phyloP scores from a whole-genome alignment of 2,329 filamentous ascomycete species.

The Cladosporium colombiae region DNA sequence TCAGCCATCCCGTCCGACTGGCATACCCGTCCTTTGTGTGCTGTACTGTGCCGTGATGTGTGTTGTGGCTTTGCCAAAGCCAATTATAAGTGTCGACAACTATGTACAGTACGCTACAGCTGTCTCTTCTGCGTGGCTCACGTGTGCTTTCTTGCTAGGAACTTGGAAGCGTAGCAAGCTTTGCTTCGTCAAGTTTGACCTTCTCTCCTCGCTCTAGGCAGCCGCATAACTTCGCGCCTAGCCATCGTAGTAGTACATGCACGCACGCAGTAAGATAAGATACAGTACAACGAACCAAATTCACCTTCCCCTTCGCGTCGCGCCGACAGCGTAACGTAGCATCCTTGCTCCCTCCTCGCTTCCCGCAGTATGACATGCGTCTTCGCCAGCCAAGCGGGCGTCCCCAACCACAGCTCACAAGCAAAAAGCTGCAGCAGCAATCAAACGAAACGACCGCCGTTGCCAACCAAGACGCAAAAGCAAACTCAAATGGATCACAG shows the following conservation, averaged over 20 bases:
- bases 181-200: not conserved
- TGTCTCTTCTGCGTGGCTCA: not conserved
- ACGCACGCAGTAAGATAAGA: not conserved
- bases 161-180: not conserved
- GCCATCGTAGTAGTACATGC: not conserved
- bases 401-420: not conserved
- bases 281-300: not conserved
- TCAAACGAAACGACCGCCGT: not conserved
- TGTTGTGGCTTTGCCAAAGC: not conserved
- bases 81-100: not conserved
- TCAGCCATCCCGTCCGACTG: not conserved
- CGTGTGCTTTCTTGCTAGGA: not conserved
- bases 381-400: not conserved
- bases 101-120: not conserved
- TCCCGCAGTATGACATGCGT: slow-evolving; percentile 16
- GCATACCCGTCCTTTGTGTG: not conserved
- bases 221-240: not conserved
- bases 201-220: not conserved
- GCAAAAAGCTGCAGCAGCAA: not conserved
- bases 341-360: not conserved
- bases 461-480: not conserved
- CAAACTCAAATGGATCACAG: slow-evolving; percentile 6
- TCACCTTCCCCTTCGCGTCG: not conserved
- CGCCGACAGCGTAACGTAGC: not conserved
- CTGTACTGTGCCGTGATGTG: not conserved